Percentiles rank a stretch among this genome's conserved stretches.
These are phyloP conservation scores for Salvia rosmarinus DNA, from an alignment of 257 asterid species.

Conservation along the genomic window DNA sequence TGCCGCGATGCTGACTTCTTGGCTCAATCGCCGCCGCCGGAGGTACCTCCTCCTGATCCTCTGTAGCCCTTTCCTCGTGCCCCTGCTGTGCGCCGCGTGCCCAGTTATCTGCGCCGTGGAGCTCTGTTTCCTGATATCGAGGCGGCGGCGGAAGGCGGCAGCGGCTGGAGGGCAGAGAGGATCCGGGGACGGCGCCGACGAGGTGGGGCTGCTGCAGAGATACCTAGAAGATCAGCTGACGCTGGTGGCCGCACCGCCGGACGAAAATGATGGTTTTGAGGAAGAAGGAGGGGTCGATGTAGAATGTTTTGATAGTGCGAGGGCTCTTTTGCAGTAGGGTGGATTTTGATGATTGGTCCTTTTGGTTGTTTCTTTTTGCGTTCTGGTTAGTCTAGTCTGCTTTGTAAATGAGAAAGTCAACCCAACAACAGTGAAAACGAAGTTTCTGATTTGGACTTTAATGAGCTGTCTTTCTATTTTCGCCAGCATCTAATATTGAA, in stretches of 20 bases:
- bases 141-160: slow-evolving; percentile 33
- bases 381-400: neutral
- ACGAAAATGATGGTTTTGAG: slow-evolving; percentile 32
- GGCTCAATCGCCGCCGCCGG: slow-evolving; percentile 48
- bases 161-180: slow-evolving; percentile 15
- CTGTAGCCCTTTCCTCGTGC: slow-evolving; percentile 55
- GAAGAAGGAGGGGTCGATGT: slow-evolving; percentile 43
- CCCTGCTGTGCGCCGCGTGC: slow-evolving; percentile 42
- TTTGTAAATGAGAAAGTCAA: slow-evolving; percentile 32
- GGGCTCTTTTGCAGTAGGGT: slow-evolving; percentile 44
- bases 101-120: slow-evolving; percentile 50
- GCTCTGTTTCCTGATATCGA: slow-evolving; percentile 34
- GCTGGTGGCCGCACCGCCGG: slow-evolving; percentile 43
- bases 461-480: slow-evolving; percentile 6
- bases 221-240: slow-evolving; percentile 57
- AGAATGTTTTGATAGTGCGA: slow-evolving; percentile 48
- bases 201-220: slow-evolving; percentile 52
- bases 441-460: slow-evolving; percentile 8
- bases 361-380: neutral
- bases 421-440: slow-evolving; percentile 16
- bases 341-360: slow-evolving; percentile 18
- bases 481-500: neutral
- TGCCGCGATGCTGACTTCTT: slow-evolving; percentile 41
- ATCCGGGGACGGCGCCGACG: slow-evolving; percentile 23
- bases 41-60: slow-evolving; percentile 49